A percentile compares a stretch with the other conserved stretches of the same genome.
Conservation (phyloP, 345 rosid species). For the Hevea brasiliensis region DNA sequence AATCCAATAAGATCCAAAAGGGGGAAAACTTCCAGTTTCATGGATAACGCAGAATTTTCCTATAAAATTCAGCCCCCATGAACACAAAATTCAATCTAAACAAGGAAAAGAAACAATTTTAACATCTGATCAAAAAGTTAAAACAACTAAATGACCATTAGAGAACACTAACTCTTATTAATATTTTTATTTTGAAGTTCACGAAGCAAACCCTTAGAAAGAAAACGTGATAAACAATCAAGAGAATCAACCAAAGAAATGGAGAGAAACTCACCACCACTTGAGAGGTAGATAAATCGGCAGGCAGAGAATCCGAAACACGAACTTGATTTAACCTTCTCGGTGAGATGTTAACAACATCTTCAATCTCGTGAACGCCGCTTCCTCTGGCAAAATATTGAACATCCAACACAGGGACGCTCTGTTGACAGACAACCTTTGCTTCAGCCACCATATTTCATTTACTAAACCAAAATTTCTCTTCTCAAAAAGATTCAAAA, state of each 20-base stretch:
- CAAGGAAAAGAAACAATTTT: not conserved
- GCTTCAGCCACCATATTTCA: conserved; percentile 65
- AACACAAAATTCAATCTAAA: conserved; percentile 3
- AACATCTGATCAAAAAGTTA: not conserved
- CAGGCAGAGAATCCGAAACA: conserved; percentile 43
- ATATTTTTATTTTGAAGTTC: not conserved
- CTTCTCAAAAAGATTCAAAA: not conserved
- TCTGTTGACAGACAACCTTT: conserved; percentile 54
- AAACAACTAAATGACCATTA: not conserved
- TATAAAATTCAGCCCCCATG: not conserved
- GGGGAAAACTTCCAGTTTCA: not conserved
- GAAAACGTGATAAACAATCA: not conserved
- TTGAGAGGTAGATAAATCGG: conserved; percentile 39
- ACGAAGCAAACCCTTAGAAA: not conserved
- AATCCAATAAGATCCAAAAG: not conserved
- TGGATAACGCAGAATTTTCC: not conserved
- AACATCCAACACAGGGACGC: conserved; percentile 52
- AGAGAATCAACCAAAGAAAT: not conserved
- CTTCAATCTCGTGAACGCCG: conserved; percentile 35
- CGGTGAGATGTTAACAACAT: conserved; percentile 38
- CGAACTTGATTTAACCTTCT: conserved; percentile 35
- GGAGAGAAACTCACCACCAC: conserved; percentile 37
- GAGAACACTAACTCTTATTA: not conserved
- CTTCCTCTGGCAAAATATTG: conserved; percentile 33
- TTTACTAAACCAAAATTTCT: conserved; percentile 6